Evolutionary conservation across 495 filamentous ascomycete genomes (phyloP).

Genomic region (Neurospora tetrasperma): DNA sequence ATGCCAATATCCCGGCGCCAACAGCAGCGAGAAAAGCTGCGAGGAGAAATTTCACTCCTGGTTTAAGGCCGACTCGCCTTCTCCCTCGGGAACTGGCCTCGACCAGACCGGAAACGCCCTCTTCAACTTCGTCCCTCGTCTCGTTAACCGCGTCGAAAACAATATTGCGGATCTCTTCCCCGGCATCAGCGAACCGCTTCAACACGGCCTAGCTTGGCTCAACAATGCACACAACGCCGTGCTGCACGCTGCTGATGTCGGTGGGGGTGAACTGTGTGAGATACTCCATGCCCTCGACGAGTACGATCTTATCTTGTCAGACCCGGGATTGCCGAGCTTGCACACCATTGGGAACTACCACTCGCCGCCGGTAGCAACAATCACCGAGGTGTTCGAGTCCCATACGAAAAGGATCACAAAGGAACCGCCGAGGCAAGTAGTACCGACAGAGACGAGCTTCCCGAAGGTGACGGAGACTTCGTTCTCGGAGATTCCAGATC

Average conservation of each 20-base stretch:
- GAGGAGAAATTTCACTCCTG: conserved; percentile 8
- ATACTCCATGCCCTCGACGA: conserved; percentile 8
- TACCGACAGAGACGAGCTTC: conserved; percentile 8
- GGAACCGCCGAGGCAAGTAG: conserved; percentile 5
- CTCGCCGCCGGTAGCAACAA: conserved; percentile 8
- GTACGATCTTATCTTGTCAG: conserved; percentile 9
- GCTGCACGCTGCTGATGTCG: conserved; percentile 5
- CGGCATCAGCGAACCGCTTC: conserved; percentile 2
- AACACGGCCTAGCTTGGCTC: conserved; percentile 6
- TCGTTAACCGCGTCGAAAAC: conserved; percentile 4
- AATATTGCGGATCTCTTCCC: conserved; percentile 8
- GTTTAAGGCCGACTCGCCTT: conserved; percentile 5
- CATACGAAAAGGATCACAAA: conserved; percentile 9
- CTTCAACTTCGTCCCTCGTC: conserved; percentile 7
- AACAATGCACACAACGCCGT: conserved; percentile 9
- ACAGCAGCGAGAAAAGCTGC: conserved; percentile 11
- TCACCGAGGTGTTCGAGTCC: conserved; percentile 6
- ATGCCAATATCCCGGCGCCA: conserved; percentile 12
- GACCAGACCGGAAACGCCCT: conserved; percentile 1
- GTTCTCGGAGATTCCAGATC: background rate
- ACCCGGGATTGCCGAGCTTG: conserved; percentile 4
- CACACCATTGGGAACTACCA: conserved; percentile 12
- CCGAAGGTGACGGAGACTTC: conserved; percentile 2
- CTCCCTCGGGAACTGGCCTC: background rate
- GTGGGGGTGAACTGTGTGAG: conserved; percentile 7